Conservation (phyloP, 2,329 filamentous ascomycete genomes). For the Colletotrichum kahawae region DNA sequence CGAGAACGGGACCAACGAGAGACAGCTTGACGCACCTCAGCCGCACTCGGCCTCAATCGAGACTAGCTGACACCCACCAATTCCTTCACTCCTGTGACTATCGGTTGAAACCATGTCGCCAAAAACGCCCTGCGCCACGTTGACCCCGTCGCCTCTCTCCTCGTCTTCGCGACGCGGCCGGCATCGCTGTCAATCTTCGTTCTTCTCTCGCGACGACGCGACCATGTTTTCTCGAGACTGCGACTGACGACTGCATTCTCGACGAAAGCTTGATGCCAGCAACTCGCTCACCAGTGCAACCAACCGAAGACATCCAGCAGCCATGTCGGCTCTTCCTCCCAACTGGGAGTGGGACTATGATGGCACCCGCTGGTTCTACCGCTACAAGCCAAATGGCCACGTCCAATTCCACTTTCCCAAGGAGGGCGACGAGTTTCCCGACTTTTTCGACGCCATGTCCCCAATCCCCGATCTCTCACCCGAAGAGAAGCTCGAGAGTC, state of each 20-base stretch:
- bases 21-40: slow-evolving; percentile 7
- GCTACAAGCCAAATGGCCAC: slow-evolving; percentile 57
- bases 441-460: slow-evolving; percentile 44
- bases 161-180: not conserved
- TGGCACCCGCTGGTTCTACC: slow-evolving; percentile 62
- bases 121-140: slow-evolving; percentile 14
- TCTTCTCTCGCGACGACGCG: not conserved
- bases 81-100: not conserved
- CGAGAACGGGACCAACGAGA: not conserved
- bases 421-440: slow-evolving; percentile 63
- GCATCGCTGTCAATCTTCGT: not conserved
- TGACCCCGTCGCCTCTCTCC: not conserved
- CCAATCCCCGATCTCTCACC: slow-evolving; percentile 48
- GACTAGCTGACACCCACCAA: slow-evolving; percentile 1
- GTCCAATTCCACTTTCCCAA: slow-evolving; percentile 62
- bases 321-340: slow-evolving; percentile 51
- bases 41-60: slow-evolving; percentile 13
- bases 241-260: not conserved
- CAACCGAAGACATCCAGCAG: not conserved
- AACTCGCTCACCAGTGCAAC: not conserved
- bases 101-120: slow-evolving; percentile 14
- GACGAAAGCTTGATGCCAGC: not conserved
- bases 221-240: not conserved
- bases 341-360: slow-evolving; percentile 66
- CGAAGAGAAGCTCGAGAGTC: slow-evolving; percentile 58